phyloP scores from a whole-genome alignment of 306 rosid genomes.

The Glycine tomentella region DNA sequence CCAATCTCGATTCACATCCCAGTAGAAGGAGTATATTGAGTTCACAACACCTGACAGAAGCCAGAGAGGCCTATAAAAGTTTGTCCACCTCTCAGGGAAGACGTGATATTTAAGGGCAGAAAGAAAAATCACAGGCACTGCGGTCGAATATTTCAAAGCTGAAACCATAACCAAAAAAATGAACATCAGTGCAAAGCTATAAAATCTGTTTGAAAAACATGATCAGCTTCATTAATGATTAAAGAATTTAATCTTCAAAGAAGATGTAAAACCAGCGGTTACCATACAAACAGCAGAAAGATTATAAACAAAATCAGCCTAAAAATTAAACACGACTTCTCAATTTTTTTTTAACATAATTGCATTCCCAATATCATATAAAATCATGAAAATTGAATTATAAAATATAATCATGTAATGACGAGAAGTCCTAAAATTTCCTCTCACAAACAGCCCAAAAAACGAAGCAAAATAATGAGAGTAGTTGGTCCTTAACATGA shows the following conservation, averaged over 20 bases:
- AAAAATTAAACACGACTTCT: no score
- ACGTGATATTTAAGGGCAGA: slow-evolving; percentile 95
- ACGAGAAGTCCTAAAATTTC: slow-evolving; percentile 12
- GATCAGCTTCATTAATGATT: slow-evolving; percentile 2
- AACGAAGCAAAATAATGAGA: slow-evolving; percentile 2
- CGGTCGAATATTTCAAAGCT: slow-evolving; percentile 96
- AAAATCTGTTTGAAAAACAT: slow-evolving; percentile 24
- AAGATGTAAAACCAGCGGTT: neutral
- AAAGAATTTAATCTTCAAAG: slow-evolving; percentile 8
- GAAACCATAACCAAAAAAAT: slow-evolving; percentile 64
- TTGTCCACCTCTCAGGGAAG: slow-evolving; percentile 83
- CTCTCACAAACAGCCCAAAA: neutral
- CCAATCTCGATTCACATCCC: slow-evolving; percentile 99
- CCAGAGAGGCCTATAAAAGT: slow-evolving; percentile 96
- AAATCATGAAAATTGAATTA: neutral
- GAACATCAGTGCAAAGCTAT: slow-evolving; percentile 34
- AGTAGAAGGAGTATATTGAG: slow-evolving; percentile 94
- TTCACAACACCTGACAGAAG: slow-evolving; percentile 89
- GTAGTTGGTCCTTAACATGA: slow-evolving; percentile 6
- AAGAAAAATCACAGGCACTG: slow-evolving; percentile 92
- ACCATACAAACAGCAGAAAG: neutral
- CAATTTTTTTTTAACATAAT: neutral
- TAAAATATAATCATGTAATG: neutral
- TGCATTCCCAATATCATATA: neutral
- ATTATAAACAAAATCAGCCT: no score